These are phyloP conservation scores for Isabelozyma heimii DNA, from an alignment of 805 yeast genomes.

Conservation along the genomic window DNA sequence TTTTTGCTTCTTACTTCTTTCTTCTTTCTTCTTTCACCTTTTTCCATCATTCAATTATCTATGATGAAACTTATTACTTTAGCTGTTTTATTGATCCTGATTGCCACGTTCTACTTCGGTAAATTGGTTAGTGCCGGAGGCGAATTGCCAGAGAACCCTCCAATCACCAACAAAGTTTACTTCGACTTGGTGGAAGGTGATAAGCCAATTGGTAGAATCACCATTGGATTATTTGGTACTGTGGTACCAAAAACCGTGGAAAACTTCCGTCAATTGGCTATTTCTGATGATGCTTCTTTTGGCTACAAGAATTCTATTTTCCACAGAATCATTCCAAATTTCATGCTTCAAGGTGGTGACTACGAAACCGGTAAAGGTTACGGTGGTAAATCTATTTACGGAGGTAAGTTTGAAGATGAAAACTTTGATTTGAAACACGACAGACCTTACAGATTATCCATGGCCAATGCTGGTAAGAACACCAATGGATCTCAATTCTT, in stretches of 20 bases:
- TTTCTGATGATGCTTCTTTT: slow-evolving; percentile 56
- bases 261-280: slow-evolving; percentile 77
- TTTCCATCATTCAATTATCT: not conserved
- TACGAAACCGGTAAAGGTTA: slow-evolving; percentile 67
- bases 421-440: slow-evolving; percentile 67
- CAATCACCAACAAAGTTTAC: slow-evolving; percentile 74
- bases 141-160: slow-evolving; percentile 40
- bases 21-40: not conserved
- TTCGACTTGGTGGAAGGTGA: slow-evolving; percentile 86
- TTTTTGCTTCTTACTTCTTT: not conserved
- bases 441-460: slow-evolving; percentile 65
- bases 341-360: slow-evolving; percentile 90
- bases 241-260: slow-evolving; percentile 64
- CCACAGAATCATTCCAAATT: slow-evolving; percentile 70
- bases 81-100: slow-evolving; percentile 3
- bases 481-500: slow-evolving; percentile 93
- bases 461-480: slow-evolving; percentile 78
- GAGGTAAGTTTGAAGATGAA: slow-evolving; percentile 73
- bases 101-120: slow-evolving; percentile 6
- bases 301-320: slow-evolving; percentile 64
- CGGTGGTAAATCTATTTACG: slow-evolving; percentile 84
- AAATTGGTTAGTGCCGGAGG: slow-evolving; percentile 6
- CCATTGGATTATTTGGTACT: slow-evolving; percentile 83
- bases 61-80: slow-evolving; percentile 15
- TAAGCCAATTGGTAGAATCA: slow-evolving; percentile 72